Conservation (phyloP, 1,284 basidiomycete genomes). For the Sutorius eximius region DNA sequence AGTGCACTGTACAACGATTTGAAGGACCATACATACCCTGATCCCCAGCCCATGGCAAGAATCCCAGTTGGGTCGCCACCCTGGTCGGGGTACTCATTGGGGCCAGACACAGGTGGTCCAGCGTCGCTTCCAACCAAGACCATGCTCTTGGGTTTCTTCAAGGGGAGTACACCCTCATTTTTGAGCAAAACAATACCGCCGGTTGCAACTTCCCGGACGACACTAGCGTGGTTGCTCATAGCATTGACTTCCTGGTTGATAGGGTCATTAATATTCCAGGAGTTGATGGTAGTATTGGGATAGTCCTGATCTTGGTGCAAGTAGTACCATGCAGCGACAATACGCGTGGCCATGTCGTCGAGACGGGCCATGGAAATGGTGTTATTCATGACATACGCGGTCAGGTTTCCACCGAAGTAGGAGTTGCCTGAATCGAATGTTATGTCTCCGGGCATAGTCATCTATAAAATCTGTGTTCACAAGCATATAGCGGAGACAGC, state of each 20-base stretch:
- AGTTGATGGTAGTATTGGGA: constrained; percentile 54
- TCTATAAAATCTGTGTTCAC: constrained; percentile 19
- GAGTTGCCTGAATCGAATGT: constrained; percentile 28
- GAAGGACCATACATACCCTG: constrained; percentile 38
- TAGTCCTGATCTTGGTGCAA: constrained; percentile 59
- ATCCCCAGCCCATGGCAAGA: constrained; percentile 66
- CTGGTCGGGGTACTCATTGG: constrained; percentile 56
- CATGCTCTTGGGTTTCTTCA: constrained; percentile 41
- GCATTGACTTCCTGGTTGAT: constrained; percentile 61
- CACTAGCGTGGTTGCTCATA: constrained; percentile 51
- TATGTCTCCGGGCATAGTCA: constrained; percentile 46
- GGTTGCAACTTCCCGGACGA: constrained; percentile 66
- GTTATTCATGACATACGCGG: constrained; percentile 29
- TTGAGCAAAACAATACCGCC: constrained; percentile 78
- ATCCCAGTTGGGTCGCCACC: constrained; percentile 51
- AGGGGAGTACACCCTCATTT: constrained; percentile 62
- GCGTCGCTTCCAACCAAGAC: constrained; percentile 52
- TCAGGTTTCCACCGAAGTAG: constrained; percentile 53
- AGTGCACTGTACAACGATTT: background rate
- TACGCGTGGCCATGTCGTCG: constrained; percentile 67
- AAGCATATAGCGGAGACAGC: background rate
- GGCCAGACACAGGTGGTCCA: constrained; percentile 52
- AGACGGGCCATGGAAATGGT: constrained; percentile 47
- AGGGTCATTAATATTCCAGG: constrained; percentile 48
- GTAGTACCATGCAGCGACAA: constrained; percentile 61